These are phyloP conservation scores for Eucalyptus erythrocorys DNA, from an alignment of 345 rosid genomes.

Conservation along the genomic window DNA sequence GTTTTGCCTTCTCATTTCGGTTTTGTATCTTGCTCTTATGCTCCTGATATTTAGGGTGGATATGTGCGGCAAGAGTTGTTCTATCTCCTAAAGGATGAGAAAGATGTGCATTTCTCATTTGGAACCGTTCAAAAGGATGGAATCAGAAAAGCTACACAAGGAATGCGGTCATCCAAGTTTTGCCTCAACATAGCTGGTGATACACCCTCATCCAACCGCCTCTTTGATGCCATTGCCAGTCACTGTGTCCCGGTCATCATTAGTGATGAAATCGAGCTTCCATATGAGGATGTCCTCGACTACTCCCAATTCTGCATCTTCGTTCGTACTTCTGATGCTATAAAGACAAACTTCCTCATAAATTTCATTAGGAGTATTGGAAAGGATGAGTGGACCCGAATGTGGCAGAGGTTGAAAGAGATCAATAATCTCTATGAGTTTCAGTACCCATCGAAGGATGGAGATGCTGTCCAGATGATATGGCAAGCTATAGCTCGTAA, in stretches of 20 bases:
- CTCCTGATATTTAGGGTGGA: conserved; percentile 53
- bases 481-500: conserved; percentile 87
- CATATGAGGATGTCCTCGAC: conserved; percentile 82
- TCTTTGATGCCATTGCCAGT: conserved; percentile 91
- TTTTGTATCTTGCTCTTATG: neutral
- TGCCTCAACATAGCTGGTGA: conserved; percentile 97
- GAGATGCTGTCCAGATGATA: conserved; percentile 80
- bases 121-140: conserved; percentile 75
- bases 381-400: conserved; percentile 66
- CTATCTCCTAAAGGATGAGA: conserved; percentile 63
- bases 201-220: conserved; percentile 95
- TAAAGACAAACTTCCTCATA: conserved; percentile 54
- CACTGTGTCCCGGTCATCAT: conserved; percentile 90
- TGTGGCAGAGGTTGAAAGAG: conserved; percentile 60
- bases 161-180: conserved; percentile 84
- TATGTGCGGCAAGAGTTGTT: conserved; percentile 69
- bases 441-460: conserved; percentile 49
- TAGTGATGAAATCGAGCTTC: conserved; percentile 92
- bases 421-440: conserved; percentile 47
- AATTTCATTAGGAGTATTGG: conserved; percentile 48
- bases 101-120: conserved; percentile 77
- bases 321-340: conserved; percentile 69
- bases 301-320: conserved; percentile 85
- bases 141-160: conserved; percentile 45
- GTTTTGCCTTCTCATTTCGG: neutral